These are phyloP conservation scores for Candida anglica DNA, from an alignment of 805 yeast genomes.

Conservation along the genomic window DNA sequence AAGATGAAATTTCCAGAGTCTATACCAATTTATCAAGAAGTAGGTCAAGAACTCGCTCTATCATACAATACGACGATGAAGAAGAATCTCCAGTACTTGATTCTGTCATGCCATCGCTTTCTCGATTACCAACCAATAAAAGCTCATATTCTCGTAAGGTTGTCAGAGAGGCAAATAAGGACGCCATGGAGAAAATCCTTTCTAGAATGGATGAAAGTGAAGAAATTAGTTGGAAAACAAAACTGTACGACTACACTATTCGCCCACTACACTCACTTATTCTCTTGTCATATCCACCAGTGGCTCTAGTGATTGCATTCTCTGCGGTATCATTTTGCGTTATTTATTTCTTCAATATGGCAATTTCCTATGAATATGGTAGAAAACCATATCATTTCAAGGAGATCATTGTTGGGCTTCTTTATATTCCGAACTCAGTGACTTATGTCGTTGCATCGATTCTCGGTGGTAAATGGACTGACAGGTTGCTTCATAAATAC, in stretches of 20 bases:
- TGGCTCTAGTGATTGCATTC: conserved; percentile 57
- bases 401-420: conserved; percentile 63
- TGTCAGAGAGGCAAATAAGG: conserved; percentile 11
- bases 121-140: conserved; percentile 31
- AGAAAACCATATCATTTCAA: conserved; percentile 66
- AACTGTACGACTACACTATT: conserved; percentile 44
- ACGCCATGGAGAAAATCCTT: conserved; percentile 10
- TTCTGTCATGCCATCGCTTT: conserved; percentile 33
- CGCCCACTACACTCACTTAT: conserved; percentile 61
- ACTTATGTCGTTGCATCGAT: conserved; percentile 72
- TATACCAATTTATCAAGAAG: conserved; percentile 28
- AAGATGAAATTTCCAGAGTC: conserved; percentile 24
- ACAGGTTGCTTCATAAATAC: conserved; percentile 48
- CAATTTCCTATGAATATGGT: conserved; percentile 61
- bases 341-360: conserved; percentile 70
- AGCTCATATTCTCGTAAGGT: conserved; percentile 27
- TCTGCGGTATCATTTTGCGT: conserved; percentile 71
- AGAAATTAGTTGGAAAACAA: conserved; percentile 14
- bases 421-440: conserved; percentile 80
- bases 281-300: conserved; percentile 71
- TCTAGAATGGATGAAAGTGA: conserved; percentile 8
- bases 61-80: background rate
- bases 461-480: conserved; percentile 81
- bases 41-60: conserved; percentile 9
- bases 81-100: conserved; percentile 34